Evolutionary conservation across 2,329 filamentous ascomycete genomes (phyloP), one percentile per base, ranked within the genome.

Genomic region (Hypoxylon sp.): DNA sequence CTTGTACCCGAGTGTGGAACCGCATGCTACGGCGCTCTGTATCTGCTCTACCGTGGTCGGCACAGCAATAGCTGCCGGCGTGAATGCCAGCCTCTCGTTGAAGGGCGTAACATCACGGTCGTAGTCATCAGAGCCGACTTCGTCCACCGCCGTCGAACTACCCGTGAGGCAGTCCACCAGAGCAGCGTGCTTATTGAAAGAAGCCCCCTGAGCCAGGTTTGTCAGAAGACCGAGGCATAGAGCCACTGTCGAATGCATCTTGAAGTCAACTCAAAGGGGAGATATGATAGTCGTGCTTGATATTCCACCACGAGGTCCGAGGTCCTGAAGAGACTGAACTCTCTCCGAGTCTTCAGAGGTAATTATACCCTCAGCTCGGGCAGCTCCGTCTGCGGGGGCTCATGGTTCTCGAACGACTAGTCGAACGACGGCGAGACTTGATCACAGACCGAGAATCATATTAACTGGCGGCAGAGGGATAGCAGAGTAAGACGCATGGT

Each of bases 21-120:
- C 79, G 63, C 79, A 81, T 18, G 73, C 64, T 10, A 82, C 74
- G 7, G 78, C 77, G 54, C 73, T 72, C 46, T 76, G 73, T 26
- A 81, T 75, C 50, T 81, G 75, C 40, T 77, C 73, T 38, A 69
- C 68, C 10, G 74, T 78, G 4, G 68, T 74, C 7, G 79, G 77
- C 2, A 77, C 69, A 1, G 78, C 77, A 35, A 81, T 75, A 10
- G 75, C 75, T 7, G 72, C 72, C 0, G 79, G 79, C 15, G 57
- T 69, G 47, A 67, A 73, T 13, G 59, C 40, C 17, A 73, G 23
- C 29, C 71, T 61, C 21, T 66, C 54, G 55, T 73, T 73, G 55
- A 69, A 73, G 5, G 70, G 65, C 4, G 62, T 66, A 18, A 62
- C 60, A 21, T 72, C 69, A 27, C 57, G 53, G 15, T 65, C 62